Conservation (phyloP, 2,329 filamentous ascomycete species). For the Rutstroemia sp. region DNA sequence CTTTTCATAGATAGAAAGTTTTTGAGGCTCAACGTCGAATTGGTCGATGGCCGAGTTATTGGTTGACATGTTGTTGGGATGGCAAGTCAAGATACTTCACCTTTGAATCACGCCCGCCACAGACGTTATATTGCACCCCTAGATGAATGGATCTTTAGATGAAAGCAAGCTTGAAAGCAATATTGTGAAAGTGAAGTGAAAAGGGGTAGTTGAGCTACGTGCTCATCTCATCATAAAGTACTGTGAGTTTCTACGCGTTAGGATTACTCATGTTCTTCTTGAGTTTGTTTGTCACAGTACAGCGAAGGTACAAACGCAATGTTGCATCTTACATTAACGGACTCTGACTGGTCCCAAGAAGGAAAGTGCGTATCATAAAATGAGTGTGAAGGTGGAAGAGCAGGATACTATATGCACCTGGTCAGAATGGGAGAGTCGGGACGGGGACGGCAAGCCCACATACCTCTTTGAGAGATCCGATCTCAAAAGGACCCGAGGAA, state of each 20-base stretch:
- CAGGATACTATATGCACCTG: too few species aligned
- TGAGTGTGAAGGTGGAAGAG: too few species aligned
- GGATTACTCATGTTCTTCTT: neutral
- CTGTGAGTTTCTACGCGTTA: neutral
- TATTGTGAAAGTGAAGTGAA: neutral
- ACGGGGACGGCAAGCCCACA: neutral
- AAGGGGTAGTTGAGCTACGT: neutral
- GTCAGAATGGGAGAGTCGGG: neutral
- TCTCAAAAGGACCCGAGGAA: neutral
- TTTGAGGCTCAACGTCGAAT: neutral
- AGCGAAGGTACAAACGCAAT: too few species aligned
- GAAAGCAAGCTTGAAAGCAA: neutral
- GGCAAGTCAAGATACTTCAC: too few species aligned
- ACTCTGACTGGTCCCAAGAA: neutral
- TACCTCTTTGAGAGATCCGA: neutral
- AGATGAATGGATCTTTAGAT: neutral
- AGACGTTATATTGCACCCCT: neutral
- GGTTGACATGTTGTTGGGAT: neutral
- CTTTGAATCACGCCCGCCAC: too few species aligned
- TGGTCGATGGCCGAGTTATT: neutral
- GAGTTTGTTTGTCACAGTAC: too few species aligned
- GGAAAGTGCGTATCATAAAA: neutral
- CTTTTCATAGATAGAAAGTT: constrained; percentile 6
- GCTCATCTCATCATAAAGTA: neutral
- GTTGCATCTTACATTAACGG: neutral